phyloP scores from a whole-genome alignment of 169 alveolate species.

The Eimeria maxima region DNA sequence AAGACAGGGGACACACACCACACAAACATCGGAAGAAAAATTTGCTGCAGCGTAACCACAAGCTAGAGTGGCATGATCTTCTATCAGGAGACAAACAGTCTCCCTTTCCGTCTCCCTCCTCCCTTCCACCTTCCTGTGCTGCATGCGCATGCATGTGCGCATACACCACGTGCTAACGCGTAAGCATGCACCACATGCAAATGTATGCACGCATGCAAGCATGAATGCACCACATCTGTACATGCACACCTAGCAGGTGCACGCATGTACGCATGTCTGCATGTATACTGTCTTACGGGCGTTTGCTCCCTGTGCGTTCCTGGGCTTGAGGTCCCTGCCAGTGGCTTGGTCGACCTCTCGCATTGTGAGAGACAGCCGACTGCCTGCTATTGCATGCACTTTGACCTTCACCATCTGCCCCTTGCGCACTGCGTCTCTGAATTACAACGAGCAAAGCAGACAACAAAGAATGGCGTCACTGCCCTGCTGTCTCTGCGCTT shows the following conservation, averaged over 20 bases:
- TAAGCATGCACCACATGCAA: too few relatives aligned
- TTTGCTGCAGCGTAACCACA: background rate
- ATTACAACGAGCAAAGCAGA: conserved; percentile 50
- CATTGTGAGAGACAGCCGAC: conserved; percentile 91
- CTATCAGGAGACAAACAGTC: background rate
- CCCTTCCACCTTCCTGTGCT: background rate
- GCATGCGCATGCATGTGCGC: too few relatives aligned
- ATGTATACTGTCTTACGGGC: background rate
- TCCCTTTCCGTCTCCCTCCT: background rate
- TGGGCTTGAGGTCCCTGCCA: conserved; percentile 87
- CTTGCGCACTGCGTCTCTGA: conserved; percentile 74
- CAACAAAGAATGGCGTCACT: background rate
- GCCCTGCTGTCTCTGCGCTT: too few relatives aligned
- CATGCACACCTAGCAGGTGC: background rate
- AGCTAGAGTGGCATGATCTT: background rate
- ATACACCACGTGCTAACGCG: too few relatives aligned
- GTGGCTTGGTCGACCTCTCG: conserved; percentile 91
- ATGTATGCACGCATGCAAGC: conserved; percentile 10
- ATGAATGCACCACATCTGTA: background rate
- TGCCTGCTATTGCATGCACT: conserved; percentile 84
- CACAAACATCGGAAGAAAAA: background rate
- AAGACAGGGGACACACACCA: background rate
- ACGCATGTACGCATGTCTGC: background rate
- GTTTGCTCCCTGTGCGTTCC: background rate
- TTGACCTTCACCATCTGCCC: conserved; percentile 81